Evolutionary conservation across 1,284 basidiomycete genomes (phyloP), one percentile per base, ranked within the genome.

Genomic region (Neolentinus lepideus): DNA sequence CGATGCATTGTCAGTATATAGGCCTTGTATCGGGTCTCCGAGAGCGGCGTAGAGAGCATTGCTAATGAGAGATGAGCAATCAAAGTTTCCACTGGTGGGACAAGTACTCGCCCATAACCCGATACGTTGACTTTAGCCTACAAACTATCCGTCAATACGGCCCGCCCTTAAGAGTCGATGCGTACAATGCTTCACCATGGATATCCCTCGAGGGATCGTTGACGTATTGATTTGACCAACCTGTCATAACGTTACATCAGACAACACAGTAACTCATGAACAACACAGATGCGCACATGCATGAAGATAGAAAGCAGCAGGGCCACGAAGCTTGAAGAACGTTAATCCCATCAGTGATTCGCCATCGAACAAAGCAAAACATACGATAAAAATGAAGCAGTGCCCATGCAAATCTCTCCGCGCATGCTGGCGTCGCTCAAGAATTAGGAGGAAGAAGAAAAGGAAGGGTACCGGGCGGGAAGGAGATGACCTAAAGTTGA

Each of bases 181-280:
- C 27, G 38, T 46, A 51, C 11, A 46, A n/a, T 48, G 36, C 58
- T 56, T 71, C 66, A 88, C 88, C 87, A 92, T 86, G 57, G 79
- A 77, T 58, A 92, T 81, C 58, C 76, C 78, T 59, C 81, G 79
- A 59, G 88, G 86, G 25, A 90, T 83, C 33, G 73, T 75, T 21
- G 84, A 82, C 48, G 85, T 86, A 67, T 84, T 90, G 65, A 85
- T 90, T 79, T 91, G 89, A 55, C 85, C 88, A 57, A 91, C 81
- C 90, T 92, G 60, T 51, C 65, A 71, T 74, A 63, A 73, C 68
- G 70, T 69, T 57, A 58, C 35, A 43, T 35, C 21, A 57, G 58
- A 56, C 52, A 43, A 6, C 38, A 51, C 55, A 57, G 54, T 61
- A 53, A 55, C 43, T 33, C 45, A 56, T 53, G 51, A n/a, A n/a